Evolutionary conservation across 108 stramenopile genomes (phyloP).

Genomic region (Aurantiochytrium sp.): DNA sequence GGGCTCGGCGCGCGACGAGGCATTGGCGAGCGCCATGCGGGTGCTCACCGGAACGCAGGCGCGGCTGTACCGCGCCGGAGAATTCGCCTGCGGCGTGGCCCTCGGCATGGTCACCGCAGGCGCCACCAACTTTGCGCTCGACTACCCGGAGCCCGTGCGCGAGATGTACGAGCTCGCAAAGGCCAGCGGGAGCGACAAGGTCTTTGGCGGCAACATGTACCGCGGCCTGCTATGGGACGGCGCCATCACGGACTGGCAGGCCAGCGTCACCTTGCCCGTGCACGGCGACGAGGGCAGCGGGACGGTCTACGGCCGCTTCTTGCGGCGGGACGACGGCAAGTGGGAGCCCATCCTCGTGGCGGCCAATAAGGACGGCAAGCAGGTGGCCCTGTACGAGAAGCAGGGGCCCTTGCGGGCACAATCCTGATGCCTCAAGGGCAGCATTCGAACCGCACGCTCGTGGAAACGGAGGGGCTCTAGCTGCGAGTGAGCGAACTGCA

Average conservation of each 20-base stretch:
- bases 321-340: not conserved
- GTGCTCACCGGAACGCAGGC: not conserved
- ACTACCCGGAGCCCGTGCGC: not conserved
- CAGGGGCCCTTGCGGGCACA: not conserved
- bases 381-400: not conserved
- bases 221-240: not conserved
- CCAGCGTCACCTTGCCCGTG: not conserved
- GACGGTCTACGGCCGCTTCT: not conserved
- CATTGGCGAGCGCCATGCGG: not conserved
- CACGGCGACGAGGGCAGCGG: not conserved
- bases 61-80: not conserved
- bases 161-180: not conserved
- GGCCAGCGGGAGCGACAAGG: not conserved
- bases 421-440: no score
- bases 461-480: not conserved
- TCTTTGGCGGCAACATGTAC: not conserved
- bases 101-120: not conserved
- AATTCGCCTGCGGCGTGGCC: not conserved
- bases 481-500: not conserved
- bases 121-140: constrained; percentile 5
- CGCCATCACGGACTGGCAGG: not conserved
- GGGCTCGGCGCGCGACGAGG: no score
- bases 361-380: not conserved
- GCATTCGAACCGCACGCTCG: not conserved
- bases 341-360: constrained; percentile 26